A percentile compares a stretch with the other conserved stretches of the same genome.
These are phyloP conservation scores for Haematococcus lacustris DNA, from an alignment of 139 green algal genomes.

Conservation along the genomic window DNA sequence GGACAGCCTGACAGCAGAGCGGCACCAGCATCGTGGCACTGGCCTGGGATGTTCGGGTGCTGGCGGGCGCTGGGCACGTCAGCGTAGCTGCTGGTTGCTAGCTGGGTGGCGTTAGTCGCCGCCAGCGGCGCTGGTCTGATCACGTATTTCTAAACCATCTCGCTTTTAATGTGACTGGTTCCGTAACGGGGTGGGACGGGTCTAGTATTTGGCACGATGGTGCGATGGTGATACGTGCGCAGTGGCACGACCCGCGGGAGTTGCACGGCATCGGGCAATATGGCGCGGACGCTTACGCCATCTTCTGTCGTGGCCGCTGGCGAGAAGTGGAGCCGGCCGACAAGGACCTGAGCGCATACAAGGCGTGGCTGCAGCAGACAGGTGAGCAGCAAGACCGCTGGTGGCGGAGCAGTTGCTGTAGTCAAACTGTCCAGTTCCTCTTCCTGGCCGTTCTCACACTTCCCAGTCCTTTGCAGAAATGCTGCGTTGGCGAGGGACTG, in stretches of 20 bases:
- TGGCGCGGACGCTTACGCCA: conserved; percentile 81
- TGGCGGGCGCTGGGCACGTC: neutral
- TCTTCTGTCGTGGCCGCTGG: conserved; percentile 81
- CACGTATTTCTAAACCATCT: too few species aligned
- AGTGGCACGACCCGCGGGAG: conserved; percentile 74
- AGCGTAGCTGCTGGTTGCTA: neutral
- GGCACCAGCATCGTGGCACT: too few species aligned
- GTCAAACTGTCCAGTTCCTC: neutral
- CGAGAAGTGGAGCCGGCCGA: conserved; percentile 41
- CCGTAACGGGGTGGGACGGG: too few species aligned
- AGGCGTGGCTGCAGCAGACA: conserved; percentile 54
- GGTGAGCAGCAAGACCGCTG: conserved; percentile 4
- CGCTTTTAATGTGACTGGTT: too few species aligned
- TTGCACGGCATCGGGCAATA: conserved; percentile 83
- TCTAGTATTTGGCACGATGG: too few species aligned
- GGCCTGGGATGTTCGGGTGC: conserved; percentile 6
- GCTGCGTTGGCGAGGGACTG: too few species aligned
- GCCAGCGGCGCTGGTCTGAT: neutral
- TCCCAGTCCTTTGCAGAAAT: too few species aligned
- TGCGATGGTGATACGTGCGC: conserved; percentile 17
- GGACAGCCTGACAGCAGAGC: neutral
- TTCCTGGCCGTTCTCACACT: too few species aligned
- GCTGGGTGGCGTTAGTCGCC: neutral
- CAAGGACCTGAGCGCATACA: conserved; percentile 67
- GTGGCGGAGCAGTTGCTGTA: neutral